These are phyloP conservation scores for Exophiala sp. DNA, from an alignment of 2,329 filamentous ascomycete genomes.

Conservation along the genomic window DNA sequence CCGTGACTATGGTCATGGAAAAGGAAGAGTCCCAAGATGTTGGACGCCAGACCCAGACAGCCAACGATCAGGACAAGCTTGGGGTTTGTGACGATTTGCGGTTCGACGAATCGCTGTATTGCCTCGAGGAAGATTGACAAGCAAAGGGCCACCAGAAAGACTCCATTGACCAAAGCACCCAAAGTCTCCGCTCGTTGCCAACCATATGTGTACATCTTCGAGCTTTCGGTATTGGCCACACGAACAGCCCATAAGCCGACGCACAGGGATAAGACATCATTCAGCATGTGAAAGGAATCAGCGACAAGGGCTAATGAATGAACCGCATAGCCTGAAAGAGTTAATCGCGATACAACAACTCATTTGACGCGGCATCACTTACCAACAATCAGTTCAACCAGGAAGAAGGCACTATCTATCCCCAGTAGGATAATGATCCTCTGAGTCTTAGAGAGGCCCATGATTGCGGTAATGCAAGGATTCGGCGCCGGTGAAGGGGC, in stretches of 20 bases:
- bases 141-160: conserved; percentile 94
- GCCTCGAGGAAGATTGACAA: conserved; percentile 95
- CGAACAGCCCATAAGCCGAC: conserved; percentile 95
- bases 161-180: conserved; percentile 92
- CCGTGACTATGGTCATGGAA: conserved; percentile 90
- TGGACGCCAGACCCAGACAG: conserved; percentile 75
- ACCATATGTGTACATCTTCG: conserved; percentile 91
- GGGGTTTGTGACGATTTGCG: conserved; percentile 78
- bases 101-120: conserved; percentile 83
- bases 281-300: conserved; percentile 98
- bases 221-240: conserved; percentile 75
- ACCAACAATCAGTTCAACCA: conserved; percentile 77
- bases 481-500: conserved; percentile 6
- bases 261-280: conserved; percentile 90
- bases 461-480: conserved; percentile 9
- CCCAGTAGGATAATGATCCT: conserved; percentile 88
- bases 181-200: conserved; percentile 97
- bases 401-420: conserved; percentile 84
- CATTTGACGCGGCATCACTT: conserved; percentile 24
- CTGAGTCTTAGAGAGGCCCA: conserved; percentile 73
- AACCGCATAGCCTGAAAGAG: conserved; percentile 62
- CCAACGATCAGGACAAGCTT: conserved; percentile 86
- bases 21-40: conserved; percentile 79
- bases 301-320: conserved; percentile 90
- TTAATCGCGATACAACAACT: background rate